Conservation (phyloP, 2,329 filamentous ascomycete genomes). For the Geosmithia putterillii region DNA sequence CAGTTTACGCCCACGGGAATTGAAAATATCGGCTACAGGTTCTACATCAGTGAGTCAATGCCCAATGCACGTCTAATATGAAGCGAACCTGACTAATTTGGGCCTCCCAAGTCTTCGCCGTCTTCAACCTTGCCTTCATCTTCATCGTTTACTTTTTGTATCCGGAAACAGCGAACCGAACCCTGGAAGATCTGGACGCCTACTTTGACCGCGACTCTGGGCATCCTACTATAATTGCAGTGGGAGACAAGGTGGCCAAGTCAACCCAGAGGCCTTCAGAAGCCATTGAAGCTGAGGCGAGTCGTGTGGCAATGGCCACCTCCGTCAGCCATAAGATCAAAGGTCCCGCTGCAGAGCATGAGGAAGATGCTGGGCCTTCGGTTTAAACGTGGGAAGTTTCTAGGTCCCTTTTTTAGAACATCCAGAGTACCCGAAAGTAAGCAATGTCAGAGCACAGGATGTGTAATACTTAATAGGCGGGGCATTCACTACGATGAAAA, state of each 20-base stretch:
- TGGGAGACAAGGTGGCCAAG: constrained; percentile 32
- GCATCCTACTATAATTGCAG: constrained; percentile 26
- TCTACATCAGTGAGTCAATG: constrained; percentile 12
- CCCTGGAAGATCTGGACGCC: constrained; percentile 48
- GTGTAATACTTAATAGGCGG: too few relatives aligned
- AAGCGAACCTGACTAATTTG: background rate
- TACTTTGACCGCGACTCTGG: constrained; percentile 10
- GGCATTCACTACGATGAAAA: too few relatives aligned
- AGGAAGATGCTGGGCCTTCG: background rate
- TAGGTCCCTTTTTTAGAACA: too few relatives aligned
- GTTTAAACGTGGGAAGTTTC: background rate
- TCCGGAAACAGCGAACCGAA: constrained; percentile 28
- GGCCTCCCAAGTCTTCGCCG: constrained; percentile 20
- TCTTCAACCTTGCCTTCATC: constrained; percentile 25
- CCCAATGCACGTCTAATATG: background rate
- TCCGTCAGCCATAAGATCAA: background rate
- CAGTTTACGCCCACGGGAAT: constrained; percentile 53
- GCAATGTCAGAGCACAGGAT: too few relatives aligned
- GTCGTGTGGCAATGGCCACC: constrained; percentile 1
- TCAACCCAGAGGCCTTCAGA: constrained; percentile 29
- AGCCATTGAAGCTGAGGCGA: constrained; percentile 24
- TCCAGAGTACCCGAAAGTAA: too few relatives aligned
- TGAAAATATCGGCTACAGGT: constrained; percentile 38
- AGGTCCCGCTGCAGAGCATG: background rate
- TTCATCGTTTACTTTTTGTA: constrained; percentile 30